Percentiles rank a stretch among this genome's conserved stretches.
Conservation (phyloP, 371 early-diverging fungal species). For the Circinella umbellata region DNA sequence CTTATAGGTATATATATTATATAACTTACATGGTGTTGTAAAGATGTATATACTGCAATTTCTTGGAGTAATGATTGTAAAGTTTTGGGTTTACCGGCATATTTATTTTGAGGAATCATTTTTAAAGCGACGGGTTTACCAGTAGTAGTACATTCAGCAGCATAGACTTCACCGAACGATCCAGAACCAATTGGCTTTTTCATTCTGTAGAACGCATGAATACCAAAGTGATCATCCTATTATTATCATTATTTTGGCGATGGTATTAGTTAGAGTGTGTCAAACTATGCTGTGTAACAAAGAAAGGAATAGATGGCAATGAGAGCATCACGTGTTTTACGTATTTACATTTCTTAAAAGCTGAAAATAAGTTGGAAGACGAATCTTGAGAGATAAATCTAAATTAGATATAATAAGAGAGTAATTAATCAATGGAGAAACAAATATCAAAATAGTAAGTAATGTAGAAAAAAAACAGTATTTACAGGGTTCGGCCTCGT, state of each 20-base stretch:
- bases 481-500: neutral
- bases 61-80: constrained; percentile 16
- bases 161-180: neutral
- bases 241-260: neutral
- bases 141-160: neutral
- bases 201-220: neutral
- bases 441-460: neutral
- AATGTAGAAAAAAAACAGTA: neutral
- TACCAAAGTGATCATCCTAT: neutral
- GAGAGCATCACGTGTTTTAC: neutral
- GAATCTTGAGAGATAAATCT: constrained; percentile 1
- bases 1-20: neutral
- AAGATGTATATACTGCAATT: constrained; percentile 26
- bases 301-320: too few species aligned
- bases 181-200: neutral
- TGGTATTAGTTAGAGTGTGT: neutral
- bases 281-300: constrained; percentile 6
- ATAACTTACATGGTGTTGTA: constrained; percentile 29
- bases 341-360: neutral
- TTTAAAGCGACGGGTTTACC: neutral
- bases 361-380: constrained; percentile 2
- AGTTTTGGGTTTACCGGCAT: neutral
- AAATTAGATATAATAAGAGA: too few species aligned
- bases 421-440: too few species aligned
- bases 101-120: neutral